Evolutionary conservation across 2,329 filamentous ascomycete species (phyloP).

Genomic region (Scedosporium aurantiacum): DNA sequence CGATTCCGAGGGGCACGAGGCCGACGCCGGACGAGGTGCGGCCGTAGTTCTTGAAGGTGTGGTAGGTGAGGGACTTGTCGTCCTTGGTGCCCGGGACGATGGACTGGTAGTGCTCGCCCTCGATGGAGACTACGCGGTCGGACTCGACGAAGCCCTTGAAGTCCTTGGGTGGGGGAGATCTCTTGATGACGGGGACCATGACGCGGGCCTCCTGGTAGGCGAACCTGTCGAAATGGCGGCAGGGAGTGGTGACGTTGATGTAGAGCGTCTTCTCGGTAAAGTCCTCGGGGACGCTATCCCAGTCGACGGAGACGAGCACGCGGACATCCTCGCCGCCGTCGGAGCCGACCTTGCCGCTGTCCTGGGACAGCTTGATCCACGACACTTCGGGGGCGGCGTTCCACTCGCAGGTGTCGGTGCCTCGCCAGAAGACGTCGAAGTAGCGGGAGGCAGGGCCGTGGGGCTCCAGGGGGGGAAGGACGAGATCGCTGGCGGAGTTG

Average conservation of each 20-base stretch:
- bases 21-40: constrained; percentile 48
- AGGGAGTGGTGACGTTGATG: constrained; percentile 40
- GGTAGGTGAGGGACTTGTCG: constrained; percentile 31
- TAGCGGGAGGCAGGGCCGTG: constrained; percentile 46
- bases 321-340: constrained; percentile 17
- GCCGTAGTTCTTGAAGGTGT: constrained; percentile 41
- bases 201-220: constrained; percentile 30
- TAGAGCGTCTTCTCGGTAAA: constrained; percentile 33
- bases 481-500: constrained; percentile 41
- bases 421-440: constrained; percentile 54
- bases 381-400: constrained; percentile 31
- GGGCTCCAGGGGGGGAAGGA: constrained; percentile 44
- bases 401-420: constrained; percentile 42
- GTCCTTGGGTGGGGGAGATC: constrained; percentile 38
- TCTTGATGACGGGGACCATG: constrained; percentile 42
- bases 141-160: constrained; percentile 50
- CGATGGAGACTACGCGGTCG: constrained; percentile 44
- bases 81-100: constrained; percentile 19
- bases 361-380: constrained; percentile 41
- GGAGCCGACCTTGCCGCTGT: constrained; percentile 35
- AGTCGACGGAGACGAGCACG: constrained; percentile 12
- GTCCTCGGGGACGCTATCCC: constrained; percentile 40
- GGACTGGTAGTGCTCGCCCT: constrained; percentile 40
- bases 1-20: constrained; percentile 38
- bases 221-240: constrained; percentile 31